Conservation (phyloP, 1,284 basidiomycete species). For the Polyporus tsugae region DNA sequence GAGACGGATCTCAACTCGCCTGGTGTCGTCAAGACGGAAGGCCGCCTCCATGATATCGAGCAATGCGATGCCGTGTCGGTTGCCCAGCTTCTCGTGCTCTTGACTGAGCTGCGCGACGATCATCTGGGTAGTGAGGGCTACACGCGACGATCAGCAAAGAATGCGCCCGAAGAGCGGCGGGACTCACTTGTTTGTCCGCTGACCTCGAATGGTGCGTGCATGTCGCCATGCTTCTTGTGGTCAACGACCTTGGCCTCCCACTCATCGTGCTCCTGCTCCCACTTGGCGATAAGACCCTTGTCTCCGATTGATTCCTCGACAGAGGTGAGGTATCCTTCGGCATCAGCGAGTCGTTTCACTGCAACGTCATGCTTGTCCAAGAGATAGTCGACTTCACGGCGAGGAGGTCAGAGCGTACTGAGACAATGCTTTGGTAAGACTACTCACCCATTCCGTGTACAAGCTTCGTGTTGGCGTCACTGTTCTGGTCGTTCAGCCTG, state of each 20-base stretch:
- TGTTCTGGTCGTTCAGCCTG: neutral
- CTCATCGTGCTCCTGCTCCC: neutral
- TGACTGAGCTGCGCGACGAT: neutral
- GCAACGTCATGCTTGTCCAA: neutral
- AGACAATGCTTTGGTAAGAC: too few species aligned
- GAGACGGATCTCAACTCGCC: neutral
- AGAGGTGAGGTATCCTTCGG: neutral
- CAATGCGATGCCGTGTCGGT: neutral
- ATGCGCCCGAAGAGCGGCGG: neutral
- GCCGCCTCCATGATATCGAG: neutral
- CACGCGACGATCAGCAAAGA: too few species aligned
- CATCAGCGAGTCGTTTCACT: neutral
- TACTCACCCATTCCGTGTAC: constrained; percentile 2
- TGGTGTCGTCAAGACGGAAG: neutral
- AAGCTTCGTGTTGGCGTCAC: neutral
- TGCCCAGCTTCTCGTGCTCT: neutral
- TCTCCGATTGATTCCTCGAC: neutral
- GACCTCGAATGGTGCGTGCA: neutral
- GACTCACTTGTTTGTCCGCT: neutral
- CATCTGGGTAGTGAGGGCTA: neutral
- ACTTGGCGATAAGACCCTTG: neutral
- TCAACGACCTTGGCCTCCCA: neutral
- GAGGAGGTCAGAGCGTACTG: neutral
- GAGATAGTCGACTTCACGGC: neutral
- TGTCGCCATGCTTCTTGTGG: neutral